Percentiles rank a stretch among this genome's conserved stretches.
Evolutionary conservation across 331 rosid genomes (phyloP).

Genomic region (Phaseolus coccineus): DNA sequence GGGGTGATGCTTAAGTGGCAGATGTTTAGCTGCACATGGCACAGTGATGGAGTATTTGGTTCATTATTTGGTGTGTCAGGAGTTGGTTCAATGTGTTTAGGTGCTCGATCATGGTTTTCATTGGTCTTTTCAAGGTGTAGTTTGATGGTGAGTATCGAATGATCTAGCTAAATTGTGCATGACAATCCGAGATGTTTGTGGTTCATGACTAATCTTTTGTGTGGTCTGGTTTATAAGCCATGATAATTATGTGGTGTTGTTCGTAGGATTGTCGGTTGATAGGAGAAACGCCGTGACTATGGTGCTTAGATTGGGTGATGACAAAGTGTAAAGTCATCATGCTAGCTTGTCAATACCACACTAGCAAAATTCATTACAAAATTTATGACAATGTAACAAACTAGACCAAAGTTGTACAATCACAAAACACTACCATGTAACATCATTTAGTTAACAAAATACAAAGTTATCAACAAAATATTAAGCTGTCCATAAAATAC

Average conservation of each 20-base stretch:
- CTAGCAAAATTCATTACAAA: neutral
- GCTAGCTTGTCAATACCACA: neutral
- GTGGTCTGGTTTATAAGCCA: neutral
- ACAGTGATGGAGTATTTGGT: neutral
- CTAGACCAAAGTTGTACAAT: too few species aligned
- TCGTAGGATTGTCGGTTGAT: neutral
- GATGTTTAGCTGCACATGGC: neutral
- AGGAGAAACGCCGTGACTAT: neutral
- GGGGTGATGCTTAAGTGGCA: neutral
- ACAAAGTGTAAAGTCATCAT: neutral
- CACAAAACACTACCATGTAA: too few species aligned
- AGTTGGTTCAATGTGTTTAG: neutral
- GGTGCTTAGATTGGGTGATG: neutral
- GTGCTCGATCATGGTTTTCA: neutral
- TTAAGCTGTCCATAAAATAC: too few species aligned
- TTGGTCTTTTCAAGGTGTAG: neutral
- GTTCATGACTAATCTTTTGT: neutral
- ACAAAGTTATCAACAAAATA: too few species aligned
- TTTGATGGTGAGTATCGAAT: neutral
- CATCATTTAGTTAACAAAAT: too few species aligned
- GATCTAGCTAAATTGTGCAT: neutral
- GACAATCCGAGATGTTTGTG: neutral
- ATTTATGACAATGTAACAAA: too few species aligned
- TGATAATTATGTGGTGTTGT: neutral
- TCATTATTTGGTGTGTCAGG: neutral